These are phyloP conservation scores for Arachis hypogaea DNA, from an alignment of 306 rosid genomes.

Conservation along the genomic window DNA sequence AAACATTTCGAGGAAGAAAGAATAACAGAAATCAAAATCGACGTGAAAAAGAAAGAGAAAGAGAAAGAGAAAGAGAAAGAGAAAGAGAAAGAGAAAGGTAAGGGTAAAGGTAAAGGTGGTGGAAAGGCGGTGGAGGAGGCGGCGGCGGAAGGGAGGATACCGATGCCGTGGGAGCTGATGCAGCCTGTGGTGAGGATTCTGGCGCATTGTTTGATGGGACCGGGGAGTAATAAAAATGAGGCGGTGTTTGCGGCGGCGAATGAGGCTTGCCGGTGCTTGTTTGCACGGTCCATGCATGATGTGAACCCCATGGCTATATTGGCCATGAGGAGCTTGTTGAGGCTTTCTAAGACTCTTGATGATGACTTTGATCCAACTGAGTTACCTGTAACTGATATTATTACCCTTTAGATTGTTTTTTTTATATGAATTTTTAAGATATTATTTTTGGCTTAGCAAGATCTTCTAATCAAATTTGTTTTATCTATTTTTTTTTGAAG, in stretches of 20 bases:
- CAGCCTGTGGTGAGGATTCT: slow-evolving; percentile 65
- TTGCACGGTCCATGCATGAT: slow-evolving; percentile 71
- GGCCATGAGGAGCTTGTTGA: slow-evolving; percentile 64
- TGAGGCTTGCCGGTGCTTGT: slow-evolving; percentile 62
- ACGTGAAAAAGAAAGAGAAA: background rate
- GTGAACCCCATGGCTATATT: slow-evolving; percentile 65
- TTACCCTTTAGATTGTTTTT: slow-evolving; percentile 20
- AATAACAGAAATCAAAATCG: background rate
- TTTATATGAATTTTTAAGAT: no score
- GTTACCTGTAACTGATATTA: slow-evolving; percentile 12
- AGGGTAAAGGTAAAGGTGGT: background rate
- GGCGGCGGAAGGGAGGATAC: slow-evolving; percentile 53
- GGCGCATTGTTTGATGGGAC: slow-evolving; percentile 68
- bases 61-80: background rate
- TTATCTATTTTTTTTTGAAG: no score
- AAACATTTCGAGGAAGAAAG: background rate
- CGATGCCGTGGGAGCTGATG: slow-evolving; percentile 72
- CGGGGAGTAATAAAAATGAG: slow-evolving; percentile 1
- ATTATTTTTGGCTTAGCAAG: no score
- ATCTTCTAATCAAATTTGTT: no score
- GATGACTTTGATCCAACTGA: slow-evolving; percentile 44
- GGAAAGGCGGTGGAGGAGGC: background rate
- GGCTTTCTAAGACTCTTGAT: slow-evolving; percentile 35
- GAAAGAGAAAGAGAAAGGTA: background rate
- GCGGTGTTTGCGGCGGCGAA: slow-evolving; percentile 40